Base-by-base conservation (phyloP, 164 flowering plant genomes). In the Berberis vulgaris region DNA sequence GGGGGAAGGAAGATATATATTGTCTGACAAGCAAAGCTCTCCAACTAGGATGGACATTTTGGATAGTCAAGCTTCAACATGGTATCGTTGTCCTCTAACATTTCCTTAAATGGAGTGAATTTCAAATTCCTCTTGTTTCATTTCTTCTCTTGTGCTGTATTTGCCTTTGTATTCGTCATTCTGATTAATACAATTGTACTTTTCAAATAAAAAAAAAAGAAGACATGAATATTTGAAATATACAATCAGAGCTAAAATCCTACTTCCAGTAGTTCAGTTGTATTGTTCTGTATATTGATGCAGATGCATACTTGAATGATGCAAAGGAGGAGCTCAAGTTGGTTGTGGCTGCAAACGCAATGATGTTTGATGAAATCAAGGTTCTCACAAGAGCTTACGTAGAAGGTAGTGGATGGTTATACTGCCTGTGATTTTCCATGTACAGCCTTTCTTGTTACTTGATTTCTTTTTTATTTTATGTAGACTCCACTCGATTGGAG, bases 401-500 rank as follows among this genome's bases (percentile, higher is more conserved):
- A 41, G 79, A 83, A 76, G 86, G 94, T 85, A 43, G 41, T 59
- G 45, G 49, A 49, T 26, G 26, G 4, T 52, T 11, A 6, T 10
- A 56, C 50, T 42, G 45, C 54, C 40, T 13, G 1, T n/a, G 11
- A 7, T 6, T n/a, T 59, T 41, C 44, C 49, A 39, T 53, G 38
- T 62, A 39, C 6, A 52, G 6, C 53, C 41, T 7, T 40, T 6
- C 7, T 65, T 49, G 49, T 57, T 2, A 61, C 6, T 11, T 4
- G 1, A 7, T 40, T 41, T 13, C 10, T 7, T 11, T 39, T 57
- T 42, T 6, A 6, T n/a, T 12, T 44, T 9, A 26, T 72, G 62
- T 80, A 88, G 91, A 83, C 62, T 78, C 77, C 72, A 69, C 26
- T 69, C 59, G 39, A 62, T 60, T 85, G 72, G 84, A 79, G 66